Evolutionary conservation across 176 grass and related monocot genomes (phyloP).

Genomic region (Hyparrhenia diplandra): DNA sequence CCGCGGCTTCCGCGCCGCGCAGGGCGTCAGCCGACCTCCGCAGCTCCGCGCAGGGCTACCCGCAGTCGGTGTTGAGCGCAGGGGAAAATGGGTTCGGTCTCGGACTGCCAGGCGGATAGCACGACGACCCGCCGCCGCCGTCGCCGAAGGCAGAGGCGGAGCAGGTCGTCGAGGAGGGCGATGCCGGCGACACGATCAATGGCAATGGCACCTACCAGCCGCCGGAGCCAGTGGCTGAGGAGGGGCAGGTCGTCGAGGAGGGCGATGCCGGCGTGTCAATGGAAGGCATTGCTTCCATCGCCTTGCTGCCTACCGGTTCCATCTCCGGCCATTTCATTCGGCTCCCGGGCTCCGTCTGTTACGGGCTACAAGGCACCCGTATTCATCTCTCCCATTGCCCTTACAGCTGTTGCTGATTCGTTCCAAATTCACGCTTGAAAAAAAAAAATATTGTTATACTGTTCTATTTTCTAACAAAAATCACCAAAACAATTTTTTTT

Average conservation of each 20-base stretch:
- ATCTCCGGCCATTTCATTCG: conserved; percentile 95
- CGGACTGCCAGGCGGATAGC: conserved; percentile 27
- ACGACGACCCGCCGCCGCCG: not conserved
- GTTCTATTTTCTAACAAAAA: not conserved
- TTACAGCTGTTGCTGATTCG: not conserved
- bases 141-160: too few relatives aligned
- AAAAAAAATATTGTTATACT: not conserved
- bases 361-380: conserved; percentile 91
- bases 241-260: conserved; percentile 18
- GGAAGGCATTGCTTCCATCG: conserved; percentile 95
- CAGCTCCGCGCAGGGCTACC: too few relatives aligned
- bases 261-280: conserved; percentile 42
- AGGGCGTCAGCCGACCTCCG: too few relatives aligned
- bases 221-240: not conserved
- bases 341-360: conserved; percentile 73
- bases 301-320: conserved; percentile 65
- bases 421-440: not conserved
- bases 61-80: not conserved
- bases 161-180: conserved; percentile 40
- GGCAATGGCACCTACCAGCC: not conserved
- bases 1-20: too few relatives aligned
- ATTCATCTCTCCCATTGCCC: not conserved
- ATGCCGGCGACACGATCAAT: conserved; percentile 37
- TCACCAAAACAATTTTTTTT: not conserved
- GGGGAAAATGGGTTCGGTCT: conserved; percentile 3